Evolutionary conservation across 163 green algal genomes (phyloP), one percentile per base, ranked within the genome.

Genomic region (Coccomyxa subellipsoidea): DNA sequence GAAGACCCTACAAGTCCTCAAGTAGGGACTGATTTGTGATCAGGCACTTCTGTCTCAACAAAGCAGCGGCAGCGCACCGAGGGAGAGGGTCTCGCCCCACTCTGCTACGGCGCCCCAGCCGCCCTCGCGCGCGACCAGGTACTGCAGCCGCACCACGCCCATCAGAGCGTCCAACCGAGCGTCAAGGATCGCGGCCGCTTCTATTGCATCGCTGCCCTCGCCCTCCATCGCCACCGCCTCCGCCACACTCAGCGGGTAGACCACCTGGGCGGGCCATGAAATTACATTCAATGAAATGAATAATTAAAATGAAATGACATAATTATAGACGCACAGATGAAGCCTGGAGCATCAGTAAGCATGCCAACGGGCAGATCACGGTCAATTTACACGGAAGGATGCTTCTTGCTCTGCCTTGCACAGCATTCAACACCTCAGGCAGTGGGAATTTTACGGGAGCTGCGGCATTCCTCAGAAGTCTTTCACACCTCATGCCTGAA

Each of bases 61-160:
- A 8, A 27, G 32, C 21, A 23, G 27, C 15, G 18, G 18, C 27
- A 32, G 70, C 69, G 38, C 81, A 85, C 85, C 91, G 21, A 94
- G 80, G 4, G 84, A 92, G 40, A 95, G 83, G 35, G 84, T 84
- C 47, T 94, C 88, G 39, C 85, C 88, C 91, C 91, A 95, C 77
- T 92, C 85, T 7, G 82, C 59, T 0, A 69, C 37, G 7, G 86
- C 75, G 37, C 54, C 82, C 86, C 85, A 93, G 34, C 90, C 88
- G 70, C 90, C 90, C 83, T 94, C 87, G 27, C 91, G 82, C 27
- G 87, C 83, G 10, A 93, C 23, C 27, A 93, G 86, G 80, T 93
- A 91, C 32, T 36, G 54, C 75, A 94, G 82, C 32, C 89, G 83
- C 29, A 94, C 90, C 38, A 90, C 82, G n/a, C 37, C 71, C 85